Conservation (phyloP, 2,329 filamentous ascomycete genomes). For the Diaporthe eres region DNA sequence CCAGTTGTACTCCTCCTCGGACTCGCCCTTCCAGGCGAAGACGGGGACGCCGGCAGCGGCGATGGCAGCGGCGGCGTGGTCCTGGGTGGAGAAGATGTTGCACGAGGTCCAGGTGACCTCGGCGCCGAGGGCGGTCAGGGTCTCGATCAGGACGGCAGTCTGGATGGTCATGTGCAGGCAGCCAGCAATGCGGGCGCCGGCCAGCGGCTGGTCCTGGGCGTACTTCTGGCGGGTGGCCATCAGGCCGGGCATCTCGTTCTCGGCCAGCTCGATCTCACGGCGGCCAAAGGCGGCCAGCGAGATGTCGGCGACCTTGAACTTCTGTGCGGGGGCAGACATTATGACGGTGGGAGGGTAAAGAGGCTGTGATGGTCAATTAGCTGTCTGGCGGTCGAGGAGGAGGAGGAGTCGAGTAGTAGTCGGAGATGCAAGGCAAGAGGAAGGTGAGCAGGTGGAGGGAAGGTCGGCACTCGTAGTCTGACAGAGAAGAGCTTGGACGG, state of each 20-base stretch:
- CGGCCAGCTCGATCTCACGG: constrained; percentile 98
- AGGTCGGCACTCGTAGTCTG: background rate
- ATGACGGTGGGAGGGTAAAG: constrained; percentile 45
- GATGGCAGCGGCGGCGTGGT: constrained; percentile 98
- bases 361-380: constrained; percentile 36
- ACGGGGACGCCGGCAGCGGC: constrained; percentile 94
- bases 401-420: constrained; percentile 9
- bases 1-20: constrained; percentile 99
- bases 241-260: constrained; percentile 97
- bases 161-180: constrained; percentile 99
- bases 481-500: constrained; percentile 29
- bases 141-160: constrained; percentile 99
- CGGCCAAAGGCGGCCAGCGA: constrained; percentile 98
- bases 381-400: background rate
- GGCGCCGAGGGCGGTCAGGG: constrained; percentile 91
- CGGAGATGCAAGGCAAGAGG: background rate
- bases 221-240: constrained; percentile 97
- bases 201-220: constrained; percentile 90
- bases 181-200: constrained; percentile 95
- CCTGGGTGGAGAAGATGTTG: constrained; percentile 99
- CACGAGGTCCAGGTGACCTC: constrained; percentile 99
- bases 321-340: constrained; percentile 86
- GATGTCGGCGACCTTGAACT: constrained; percentile 99
- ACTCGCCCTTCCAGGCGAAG: constrained; percentile 87
- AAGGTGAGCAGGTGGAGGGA: background rate